Conservation (phyloP, 2,329 filamentous ascomycete genomes). For the Verticillium alfalfae region DNA sequence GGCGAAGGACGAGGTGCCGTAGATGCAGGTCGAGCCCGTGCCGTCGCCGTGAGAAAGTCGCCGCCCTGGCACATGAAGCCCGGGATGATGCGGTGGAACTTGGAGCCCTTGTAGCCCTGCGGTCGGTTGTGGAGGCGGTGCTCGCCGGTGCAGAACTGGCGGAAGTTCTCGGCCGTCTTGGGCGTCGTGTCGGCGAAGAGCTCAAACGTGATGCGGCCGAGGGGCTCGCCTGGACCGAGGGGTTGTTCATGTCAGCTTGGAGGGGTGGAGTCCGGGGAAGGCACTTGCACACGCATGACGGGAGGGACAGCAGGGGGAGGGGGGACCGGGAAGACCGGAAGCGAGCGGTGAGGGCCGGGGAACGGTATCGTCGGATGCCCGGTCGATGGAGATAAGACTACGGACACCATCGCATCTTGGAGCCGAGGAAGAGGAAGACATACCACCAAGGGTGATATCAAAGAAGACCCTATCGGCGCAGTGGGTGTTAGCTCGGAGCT, state of each 20-base stretch:
- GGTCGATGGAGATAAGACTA: background rate
- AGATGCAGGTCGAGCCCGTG: constrained; percentile 82
- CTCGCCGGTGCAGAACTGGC: constrained; percentile 94
- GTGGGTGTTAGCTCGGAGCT: constrained; percentile 4
- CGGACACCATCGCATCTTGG: background rate
- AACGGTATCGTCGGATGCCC: background rate
- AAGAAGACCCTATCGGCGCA: constrained; percentile 56
- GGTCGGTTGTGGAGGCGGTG: constrained; percentile 66
- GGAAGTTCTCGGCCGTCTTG: constrained; percentile 92
- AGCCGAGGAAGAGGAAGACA: constrained; percentile 18
- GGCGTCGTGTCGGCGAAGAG: constrained; percentile 81
- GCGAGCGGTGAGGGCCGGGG: background rate
- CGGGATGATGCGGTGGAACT: constrained; percentile 92
- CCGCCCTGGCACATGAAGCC: constrained; percentile 98
- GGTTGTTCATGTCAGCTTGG: background rate
- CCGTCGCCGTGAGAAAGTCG: constrained; percentile 90
- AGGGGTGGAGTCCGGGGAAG: too few relatives aligned
- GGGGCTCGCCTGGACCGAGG: constrained; percentile 61
- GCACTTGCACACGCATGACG: too few relatives aligned
- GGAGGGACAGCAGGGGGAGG: background rate
- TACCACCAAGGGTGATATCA: constrained; percentile 74
- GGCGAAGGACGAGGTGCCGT: constrained; percentile 75
- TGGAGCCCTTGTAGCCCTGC: constrained; percentile 90
- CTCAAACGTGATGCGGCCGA: constrained; percentile 85
- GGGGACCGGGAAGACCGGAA: background rate